Base-by-base conservation (phyloP, 176 grass and related monocot species). In the Leersia perrieri region DNA sequence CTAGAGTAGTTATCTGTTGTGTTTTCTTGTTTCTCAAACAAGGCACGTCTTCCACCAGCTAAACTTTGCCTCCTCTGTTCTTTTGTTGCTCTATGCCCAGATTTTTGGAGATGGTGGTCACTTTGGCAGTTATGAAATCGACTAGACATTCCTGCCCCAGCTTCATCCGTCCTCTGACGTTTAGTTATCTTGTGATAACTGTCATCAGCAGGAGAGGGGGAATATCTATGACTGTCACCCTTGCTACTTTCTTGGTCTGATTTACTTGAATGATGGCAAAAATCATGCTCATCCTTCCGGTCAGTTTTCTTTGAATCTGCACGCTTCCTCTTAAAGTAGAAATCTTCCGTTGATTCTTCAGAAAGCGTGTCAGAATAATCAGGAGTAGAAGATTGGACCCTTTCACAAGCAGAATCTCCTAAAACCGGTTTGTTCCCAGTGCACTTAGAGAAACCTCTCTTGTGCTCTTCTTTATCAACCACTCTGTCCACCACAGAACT, bases 311-410 rank as follows among this genome's bases (percentile, higher is more conserved):
- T 87, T 49, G 74, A 35, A 26, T 86, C 68, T 41, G 68, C 30
- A 66, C 51, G 58, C n/a, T 30, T 74, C 82, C 81, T 84, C 78
- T 93, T 89, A 68, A 87, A 91, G 87, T 57, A 77, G 31, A 36
- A 25, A 58, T 84, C 74, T 68, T 89, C 77, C 26, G 75, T 57
- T 30, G 81, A 97, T 88, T 80, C 84, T 87, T 70, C 77, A 86
- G 88, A 91, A 91, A 64, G 63, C 29, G 33, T 63, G 81, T 81
- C 87, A 69, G 82, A 77, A 85, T 87, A 79, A 74, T 75, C 70
- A 78, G 72, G 66, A 68, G 68, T 81, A 53, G 57, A 76, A 72
- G 55, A 78, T 62, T 41, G 70, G 23, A 15, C 72, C 60, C 70
- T 78, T 67, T 42, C 53, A 84, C 18, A 77, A 66, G 57, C 51